Evolutionary conservation across 2,329 filamentous ascomycete species (phyloP).

Genomic region (Verticillium nubilum): DNA sequence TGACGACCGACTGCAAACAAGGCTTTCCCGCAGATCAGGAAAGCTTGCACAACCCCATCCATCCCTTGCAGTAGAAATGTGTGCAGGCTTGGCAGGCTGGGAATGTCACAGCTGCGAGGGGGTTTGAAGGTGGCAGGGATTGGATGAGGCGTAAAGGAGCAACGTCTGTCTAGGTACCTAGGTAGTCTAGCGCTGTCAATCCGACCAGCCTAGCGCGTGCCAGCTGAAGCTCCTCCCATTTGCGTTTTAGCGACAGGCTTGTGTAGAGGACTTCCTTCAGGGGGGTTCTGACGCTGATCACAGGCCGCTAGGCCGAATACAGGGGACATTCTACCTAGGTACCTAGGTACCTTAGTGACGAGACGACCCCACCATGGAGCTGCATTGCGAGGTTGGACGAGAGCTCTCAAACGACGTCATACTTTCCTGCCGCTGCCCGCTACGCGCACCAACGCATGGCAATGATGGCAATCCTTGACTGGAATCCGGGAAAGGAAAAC

Average conservation of each 20-base stretch:
- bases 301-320: neutral
- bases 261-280: neutral
- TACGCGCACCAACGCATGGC: neutral
- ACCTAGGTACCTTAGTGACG: too few species aligned
- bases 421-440: neutral
- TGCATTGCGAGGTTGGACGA: constrained; percentile 1
- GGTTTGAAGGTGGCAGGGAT: too few species aligned
- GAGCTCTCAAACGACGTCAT: constrained; percentile 3
- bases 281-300: neutral
- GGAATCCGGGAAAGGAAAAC: neutral
- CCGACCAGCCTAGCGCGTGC: neutral
- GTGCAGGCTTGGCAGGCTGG: too few species aligned
- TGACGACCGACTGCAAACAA: neutral
- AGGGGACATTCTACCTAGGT: neutral
- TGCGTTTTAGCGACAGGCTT: neutral
- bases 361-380: neutral
- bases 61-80: neutral
- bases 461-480: neutral
- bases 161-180: too few species aligned
- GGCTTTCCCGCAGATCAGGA: neutral
- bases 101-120: too few species aligned
- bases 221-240: neutral
- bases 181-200: constrained; percentile 3
- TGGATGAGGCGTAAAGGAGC: neutral
- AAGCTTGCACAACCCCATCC: neutral